Percentiles rank a stretch among this genome's conserved stretches.
These are phyloP conservation scores for Lachancea lanzarotensis DNA, from an alignment of 805 yeast genomes.

Conservation along the genomic window DNA sequence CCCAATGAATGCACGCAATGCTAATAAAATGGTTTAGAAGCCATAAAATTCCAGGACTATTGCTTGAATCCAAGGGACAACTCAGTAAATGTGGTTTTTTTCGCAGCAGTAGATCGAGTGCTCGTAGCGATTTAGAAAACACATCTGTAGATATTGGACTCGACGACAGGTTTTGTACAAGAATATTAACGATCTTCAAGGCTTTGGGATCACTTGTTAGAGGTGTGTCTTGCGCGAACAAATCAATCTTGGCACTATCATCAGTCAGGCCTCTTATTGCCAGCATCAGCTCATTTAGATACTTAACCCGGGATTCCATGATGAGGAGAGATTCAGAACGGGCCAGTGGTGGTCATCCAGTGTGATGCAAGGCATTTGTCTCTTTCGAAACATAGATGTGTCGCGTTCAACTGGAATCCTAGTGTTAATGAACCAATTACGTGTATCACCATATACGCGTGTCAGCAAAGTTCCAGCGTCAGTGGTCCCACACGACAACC, in stretches of 20 bases:
- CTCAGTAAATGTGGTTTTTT: conserved; percentile 16
- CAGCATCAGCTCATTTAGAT: conserved; percentile 26
- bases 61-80: neutral
- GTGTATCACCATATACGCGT: neutral
- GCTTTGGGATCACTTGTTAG: conserved; percentile 10
- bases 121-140: conserved; percentile 25
- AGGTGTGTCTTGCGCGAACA: conserved; percentile 1
- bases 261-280: conserved; percentile 17
- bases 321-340: neutral
- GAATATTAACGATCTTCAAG: conserved; percentile 5
- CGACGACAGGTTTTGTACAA: conserved; percentile 10
- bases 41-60: conserved; percentile 14
- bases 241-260: neutral
- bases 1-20: conserved; percentile 14
- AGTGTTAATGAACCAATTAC: neutral
- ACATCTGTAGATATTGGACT: conserved; percentile 9
- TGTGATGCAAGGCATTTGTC: neutral
- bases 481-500: too few relatives aligned
- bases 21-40: conserved; percentile 15
- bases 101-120: conserved; percentile 22
- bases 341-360: neutral
- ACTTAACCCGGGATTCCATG: conserved; percentile 20
- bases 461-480: too few relatives aligned
- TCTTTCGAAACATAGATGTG: neutral
- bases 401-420: neutral